Evolutionary conservation across 1,284 basidiomycete species (phyloP), one percentile per base, ranked within the genome.

Genomic region (Neonothopanus nambi): DNA sequence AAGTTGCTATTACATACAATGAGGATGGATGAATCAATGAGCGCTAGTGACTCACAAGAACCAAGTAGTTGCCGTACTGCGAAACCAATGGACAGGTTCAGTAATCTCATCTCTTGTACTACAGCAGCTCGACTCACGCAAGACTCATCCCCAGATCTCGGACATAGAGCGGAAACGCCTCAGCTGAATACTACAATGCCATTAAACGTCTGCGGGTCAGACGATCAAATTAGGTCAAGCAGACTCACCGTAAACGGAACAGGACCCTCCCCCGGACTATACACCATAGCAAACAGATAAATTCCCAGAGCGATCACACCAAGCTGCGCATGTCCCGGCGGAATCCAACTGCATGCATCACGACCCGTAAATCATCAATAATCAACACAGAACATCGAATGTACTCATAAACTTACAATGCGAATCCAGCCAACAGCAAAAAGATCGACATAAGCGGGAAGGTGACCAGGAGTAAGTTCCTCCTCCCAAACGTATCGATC

Each of bases 221-320:
- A 48, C 5, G n/a, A 4, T 18, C 18, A 15, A 18, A 39, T n/a
- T n/a, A n/a, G n/a, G n/a, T 17, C 18, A 6, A 30, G 6, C 36
- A 11, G 3, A 65, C 72, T 55, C 55, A 75, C 72, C 0, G 86
- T 86, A 63, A 89, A 88, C 0, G 90, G 88, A 3, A 93, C 91
- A 6, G 92, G 91, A 0, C 91, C 90, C 68, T 89, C 87, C 20
- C 88, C 87, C 3, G 88, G 79, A 0, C 80, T 85, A 64, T 89
- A 90, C 45, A 78, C 78, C 50, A 81, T 73, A 1, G 73, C 74
- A 61, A 82, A 89, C 4, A 89, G 71, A 64, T 88, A 86, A 58
- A 87, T 78, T 46, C 84, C 84, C 8, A 83, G 64, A 0, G 82
- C 75, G 35, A 87, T 77, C 24, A 82, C 72, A 5, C 70, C 80